These are phyloP conservation scores for Globisporangium nodosum DNA, from an alignment of 352 stramenopile genomes.

Conservation along the genomic window DNA sequence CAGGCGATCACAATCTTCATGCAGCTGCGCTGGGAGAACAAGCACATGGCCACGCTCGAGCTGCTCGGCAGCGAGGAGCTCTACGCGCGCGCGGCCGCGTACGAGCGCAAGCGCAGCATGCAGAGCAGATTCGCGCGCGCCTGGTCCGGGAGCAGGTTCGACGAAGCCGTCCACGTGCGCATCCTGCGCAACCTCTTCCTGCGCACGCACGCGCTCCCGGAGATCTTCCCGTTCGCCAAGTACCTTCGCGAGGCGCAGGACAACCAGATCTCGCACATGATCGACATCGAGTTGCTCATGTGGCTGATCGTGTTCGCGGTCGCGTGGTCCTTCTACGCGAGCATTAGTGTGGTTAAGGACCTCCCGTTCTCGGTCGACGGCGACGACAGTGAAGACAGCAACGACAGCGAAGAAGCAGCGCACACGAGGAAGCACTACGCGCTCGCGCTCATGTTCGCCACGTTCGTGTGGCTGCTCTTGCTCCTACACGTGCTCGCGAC, in stretches of 20 bases:
- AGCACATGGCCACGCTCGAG: constrained; percentile 28
- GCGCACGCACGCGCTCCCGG: constrained; percentile 26
- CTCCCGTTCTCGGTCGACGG: constrained; percentile 11
- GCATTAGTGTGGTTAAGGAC: constrained; percentile 13
- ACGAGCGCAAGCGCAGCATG: constrained; percentile 1
- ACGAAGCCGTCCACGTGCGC: constrained; percentile 13
- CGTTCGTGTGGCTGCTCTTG: constrained; percentile 8
- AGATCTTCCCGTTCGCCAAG: constrained; percentile 67
- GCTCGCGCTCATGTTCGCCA: constrained; percentile 4
- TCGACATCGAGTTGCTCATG: constrained; percentile 63
- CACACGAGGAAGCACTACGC: constrained; percentile 5
- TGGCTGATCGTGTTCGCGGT: constrained; percentile 50
- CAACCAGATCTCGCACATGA: constrained; percentile 78
- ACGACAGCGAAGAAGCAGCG: background rate
- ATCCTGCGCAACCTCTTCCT: constrained; percentile 45
- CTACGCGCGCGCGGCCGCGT: constrained; percentile 1
- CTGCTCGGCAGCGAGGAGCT: constrained; percentile 42
- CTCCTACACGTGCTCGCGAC: constrained; percentile 4
- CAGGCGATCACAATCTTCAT: constrained; percentile 49
- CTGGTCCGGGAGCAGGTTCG: constrained; percentile 4
- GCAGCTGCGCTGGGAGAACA: constrained; percentile 35
- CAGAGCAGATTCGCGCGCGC: background rate
- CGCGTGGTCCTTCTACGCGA: constrained; percentile 34
- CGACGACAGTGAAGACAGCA: constrained; percentile 1
- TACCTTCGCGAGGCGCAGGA: constrained; percentile 67